Percentiles rank a stretch among this genome's conserved stretches.
These are phyloP conservation scores for Lyophyllum shimeji DNA, from an alignment of 768 basidiomycete species.

Conservation along the genomic window DNA sequence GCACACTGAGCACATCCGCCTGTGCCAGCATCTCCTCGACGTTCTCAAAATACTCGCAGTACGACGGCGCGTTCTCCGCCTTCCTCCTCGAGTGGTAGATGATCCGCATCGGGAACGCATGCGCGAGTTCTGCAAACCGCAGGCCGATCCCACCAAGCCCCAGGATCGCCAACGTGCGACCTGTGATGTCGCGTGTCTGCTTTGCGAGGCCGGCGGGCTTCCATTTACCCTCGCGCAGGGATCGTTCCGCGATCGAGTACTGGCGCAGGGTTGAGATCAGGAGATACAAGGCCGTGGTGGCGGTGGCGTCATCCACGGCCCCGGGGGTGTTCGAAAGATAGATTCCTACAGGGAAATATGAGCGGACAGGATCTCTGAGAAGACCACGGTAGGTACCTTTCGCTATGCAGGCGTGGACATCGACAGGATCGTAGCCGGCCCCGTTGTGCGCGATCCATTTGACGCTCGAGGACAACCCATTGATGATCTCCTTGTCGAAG, in stretches of 20 bases:
- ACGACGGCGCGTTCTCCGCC: slow-evolving; percentile 58
- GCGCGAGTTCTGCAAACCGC: slow-evolving; percentile 67
- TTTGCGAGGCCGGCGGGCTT: slow-evolving; percentile 50
- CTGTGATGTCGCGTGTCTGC: slow-evolving; percentile 61
- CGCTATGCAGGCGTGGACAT: slow-evolving; percentile 70
- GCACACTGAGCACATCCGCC: slow-evolving; percentile 83
- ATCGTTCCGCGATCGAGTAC: slow-evolving; percentile 64
- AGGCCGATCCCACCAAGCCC: slow-evolving; percentile 79
- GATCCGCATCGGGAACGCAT: slow-evolving; percentile 87
- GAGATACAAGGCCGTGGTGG: slow-evolving; percentile 84
- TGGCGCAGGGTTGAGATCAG: slow-evolving; percentile 77
- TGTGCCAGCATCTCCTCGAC: slow-evolving; percentile 64
- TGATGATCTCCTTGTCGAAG: slow-evolving; percentile 79
- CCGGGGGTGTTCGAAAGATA: slow-evolving; percentile 85
- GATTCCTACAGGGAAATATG: slow-evolving; percentile 48
- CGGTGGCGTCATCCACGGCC: slow-evolving; percentile 89
- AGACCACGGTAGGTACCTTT: slow-evolving; percentile 44
- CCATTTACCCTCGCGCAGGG: slow-evolving; percentile 58
- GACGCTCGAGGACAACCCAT: slow-evolving; percentile 61
- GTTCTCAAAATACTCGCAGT: slow-evolving; percentile 72
- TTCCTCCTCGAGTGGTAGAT: slow-evolving; percentile 75
- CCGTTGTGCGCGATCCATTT: slow-evolving; percentile 93
- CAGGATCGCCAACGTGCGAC: slow-evolving; percentile 69
- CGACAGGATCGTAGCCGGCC: slow-evolving; percentile 89
- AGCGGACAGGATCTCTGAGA: background rate